These are phyloP conservation scores for Chaetomium fimeti DNA, from an alignment of 495 filamentous ascomycete species.

Conservation along the genomic window DNA sequence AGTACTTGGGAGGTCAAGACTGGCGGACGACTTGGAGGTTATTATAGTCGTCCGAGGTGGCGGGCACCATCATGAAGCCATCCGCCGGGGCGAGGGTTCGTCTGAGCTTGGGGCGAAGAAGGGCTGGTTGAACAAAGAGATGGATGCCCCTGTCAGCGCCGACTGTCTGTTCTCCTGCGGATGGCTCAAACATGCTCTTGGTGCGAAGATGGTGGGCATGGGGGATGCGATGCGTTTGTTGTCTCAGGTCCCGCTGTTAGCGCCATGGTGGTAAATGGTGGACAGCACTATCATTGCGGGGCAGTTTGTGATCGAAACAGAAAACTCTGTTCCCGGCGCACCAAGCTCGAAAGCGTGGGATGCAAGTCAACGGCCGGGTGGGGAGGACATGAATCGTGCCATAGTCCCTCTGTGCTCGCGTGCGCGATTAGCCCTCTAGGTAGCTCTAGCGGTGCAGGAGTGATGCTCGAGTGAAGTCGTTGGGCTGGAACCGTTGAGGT, in stretches of 20 bases:
- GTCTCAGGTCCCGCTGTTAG: slow-evolving; percentile 19
- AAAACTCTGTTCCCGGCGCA: background rate
- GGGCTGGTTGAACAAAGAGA: background rate
- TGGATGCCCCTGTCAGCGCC: background rate
- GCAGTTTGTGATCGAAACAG: background rate
- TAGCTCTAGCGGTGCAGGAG: background rate
- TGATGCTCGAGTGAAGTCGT: background rate
- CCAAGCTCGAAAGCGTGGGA: background rate
- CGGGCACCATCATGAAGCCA: background rate
- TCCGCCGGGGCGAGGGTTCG: background rate
- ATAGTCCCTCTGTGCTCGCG: background rate
- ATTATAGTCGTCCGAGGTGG: background rate
- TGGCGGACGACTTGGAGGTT: background rate
- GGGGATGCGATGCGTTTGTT: slow-evolving; percentile 13
- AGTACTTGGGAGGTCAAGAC: background rate
- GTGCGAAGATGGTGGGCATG: background rate
- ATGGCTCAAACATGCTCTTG: slow-evolving; percentile 11
- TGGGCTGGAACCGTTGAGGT: background rate
- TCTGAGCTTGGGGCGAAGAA: background rate
- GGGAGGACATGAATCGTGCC: background rate
- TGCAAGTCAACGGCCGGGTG: background rate
- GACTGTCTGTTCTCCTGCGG: background rate
- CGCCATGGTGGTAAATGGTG: background rate
- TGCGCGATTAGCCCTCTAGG: background rate
- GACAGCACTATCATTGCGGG: background rate